These are phyloP conservation scores for Ogataea parapolymorpha DNA, from an alignment of 805 yeast genomes.

Conservation along the genomic window DNA sequence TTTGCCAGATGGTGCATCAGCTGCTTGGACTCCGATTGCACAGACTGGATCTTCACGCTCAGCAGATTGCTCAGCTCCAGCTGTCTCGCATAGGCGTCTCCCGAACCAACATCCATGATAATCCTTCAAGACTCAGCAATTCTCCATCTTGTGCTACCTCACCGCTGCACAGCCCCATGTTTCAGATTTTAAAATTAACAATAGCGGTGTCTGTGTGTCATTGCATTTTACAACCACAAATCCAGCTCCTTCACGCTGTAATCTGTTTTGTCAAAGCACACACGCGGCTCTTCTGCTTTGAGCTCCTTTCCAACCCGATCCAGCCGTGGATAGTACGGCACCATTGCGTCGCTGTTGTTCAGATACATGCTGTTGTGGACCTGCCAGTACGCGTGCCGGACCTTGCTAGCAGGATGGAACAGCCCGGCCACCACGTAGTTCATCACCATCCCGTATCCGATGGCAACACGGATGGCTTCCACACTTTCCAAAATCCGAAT, in stretches of 20 bases:
- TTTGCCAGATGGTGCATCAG: conserved; percentile 26
- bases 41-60: conserved; percentile 20
- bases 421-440: conserved; percentile 84
- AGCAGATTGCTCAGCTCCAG: conserved; percentile 22
- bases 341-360: conserved; percentile 68
- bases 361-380: conserved; percentile 74
- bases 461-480: conserved; percentile 62
- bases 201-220: not conserved
- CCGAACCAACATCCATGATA: conserved; percentile 10
- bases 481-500: conserved; percentile 75
- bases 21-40: conserved; percentile 27
- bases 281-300: conserved; percentile 12
- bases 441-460: conserved; percentile 74
- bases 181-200: conserved; percentile 14
- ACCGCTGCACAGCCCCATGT: conserved; percentile 20
- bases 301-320: conserved; percentile 30
- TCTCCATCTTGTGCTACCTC: conserved; percentile 7
- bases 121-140: conserved; percentile 1
- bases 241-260: conserved; percentile 31
- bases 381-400: conserved; percentile 82
- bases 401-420: conserved; percentile 90
- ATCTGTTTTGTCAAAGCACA: conserved; percentile 18
- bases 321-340: conserved; percentile 77
- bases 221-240: conserved; percentile 24
- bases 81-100: conserved; percentile 22